Percentiles rank a stretch among this genome's conserved stretches.
Conservation (phyloP, 805 yeast genomes). For the Zygosaccharomyces siamensis region DNA sequence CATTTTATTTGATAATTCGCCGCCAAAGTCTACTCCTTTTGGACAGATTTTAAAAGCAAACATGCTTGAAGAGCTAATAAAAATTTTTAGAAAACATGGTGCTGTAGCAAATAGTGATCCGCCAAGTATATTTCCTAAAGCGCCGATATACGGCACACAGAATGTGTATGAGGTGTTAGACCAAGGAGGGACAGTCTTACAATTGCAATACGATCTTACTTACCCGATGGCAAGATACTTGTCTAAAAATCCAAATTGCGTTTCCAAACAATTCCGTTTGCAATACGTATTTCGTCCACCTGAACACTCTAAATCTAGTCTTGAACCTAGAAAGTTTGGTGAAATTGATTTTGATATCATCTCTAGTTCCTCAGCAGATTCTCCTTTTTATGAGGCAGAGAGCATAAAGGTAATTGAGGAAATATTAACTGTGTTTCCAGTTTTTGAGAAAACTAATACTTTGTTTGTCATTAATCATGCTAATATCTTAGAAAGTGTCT, state of each 20-base stretch:
- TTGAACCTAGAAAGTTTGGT: conserved; percentile 70
- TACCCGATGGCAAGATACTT: conserved; percentile 83
- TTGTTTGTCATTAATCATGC: conserved; percentile 71
- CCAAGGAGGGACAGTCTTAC: conserved; percentile 79
- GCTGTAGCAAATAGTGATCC: conserved; percentile 71
- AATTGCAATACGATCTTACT: conserved; percentile 83
- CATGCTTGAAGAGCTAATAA: conserved; percentile 55
- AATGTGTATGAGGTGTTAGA: conserved; percentile 78
- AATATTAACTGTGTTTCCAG: conserved; percentile 59
- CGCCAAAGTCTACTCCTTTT: conserved; percentile 31
- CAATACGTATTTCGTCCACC: conserved; percentile 79
- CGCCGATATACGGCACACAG: conserved; percentile 62
- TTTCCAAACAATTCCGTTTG: conserved; percentile 59
- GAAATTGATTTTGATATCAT: conserved; percentile 86
- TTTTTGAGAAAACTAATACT: conserved; percentile 53
- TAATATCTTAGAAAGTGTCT: conserved; percentile 67
- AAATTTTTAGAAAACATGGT: conserved; percentile 74
- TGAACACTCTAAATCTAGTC: conserved; percentile 45
- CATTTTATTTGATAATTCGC: conserved; percentile 63
- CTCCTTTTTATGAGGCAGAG: conserved; percentile 77
- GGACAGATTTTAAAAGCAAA: conserved; percentile 57
- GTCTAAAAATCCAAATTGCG: conserved; percentile 50
- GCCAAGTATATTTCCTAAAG: conserved; percentile 73
- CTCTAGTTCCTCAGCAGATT: conserved; percentile 41
- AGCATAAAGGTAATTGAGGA: conserved; percentile 79